These are phyloP conservation scores for Pichia heedii DNA, from an alignment of 805 yeast species.

Conservation along the genomic window DNA sequence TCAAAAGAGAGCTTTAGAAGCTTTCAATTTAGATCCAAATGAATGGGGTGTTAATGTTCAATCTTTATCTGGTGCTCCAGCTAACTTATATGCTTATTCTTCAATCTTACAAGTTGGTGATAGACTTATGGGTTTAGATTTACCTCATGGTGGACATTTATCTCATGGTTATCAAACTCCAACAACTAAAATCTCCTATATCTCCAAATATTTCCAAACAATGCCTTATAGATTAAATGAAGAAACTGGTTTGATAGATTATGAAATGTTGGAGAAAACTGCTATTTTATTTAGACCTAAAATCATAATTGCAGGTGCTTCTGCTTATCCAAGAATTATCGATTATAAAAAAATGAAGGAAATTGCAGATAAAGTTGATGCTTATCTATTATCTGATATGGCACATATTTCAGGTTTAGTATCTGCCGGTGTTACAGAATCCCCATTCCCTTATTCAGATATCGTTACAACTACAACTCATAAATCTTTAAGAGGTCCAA, in stretches of 20 bases:
- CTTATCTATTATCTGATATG: conserved; percentile 90
- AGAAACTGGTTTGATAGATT: conserved; percentile 85
- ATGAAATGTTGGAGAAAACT: conserved; percentile 74
- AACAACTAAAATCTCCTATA: conserved; percentile 78
- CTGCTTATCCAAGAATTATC: conserved; percentile 86
- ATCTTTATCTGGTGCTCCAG: conserved; percentile 93
- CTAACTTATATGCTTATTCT: conserved; percentile 86
- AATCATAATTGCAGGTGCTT: conserved; percentile 92
- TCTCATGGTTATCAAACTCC: conserved; percentile 96
- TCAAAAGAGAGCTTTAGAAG: conserved; percentile 83
- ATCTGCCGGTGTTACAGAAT: conserved; percentile 88
- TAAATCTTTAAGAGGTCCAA: conserved; percentile 96
- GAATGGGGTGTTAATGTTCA: conserved; percentile 98
- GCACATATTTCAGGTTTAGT: conserved; percentile 96
- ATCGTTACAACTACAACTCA: conserved; percentile 97
- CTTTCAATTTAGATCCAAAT: conserved; percentile 65
- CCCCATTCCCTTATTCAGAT: conserved; percentile 90
- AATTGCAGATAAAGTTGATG: conserved; percentile 89
- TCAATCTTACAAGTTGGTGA: conserved; percentile 85
- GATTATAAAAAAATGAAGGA: conserved; percentile 86
- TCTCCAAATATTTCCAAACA: conserved; percentile 91
- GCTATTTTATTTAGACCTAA: conserved; percentile 89
- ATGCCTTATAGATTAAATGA: conserved; percentile 93
- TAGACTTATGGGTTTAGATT: conserved; percentile 92
- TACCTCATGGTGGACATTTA: conserved; percentile 98